phyloP scores from a whole-genome alignment of 352 stramenopile genomes.

The Globisporangium alternatum region DNA sequence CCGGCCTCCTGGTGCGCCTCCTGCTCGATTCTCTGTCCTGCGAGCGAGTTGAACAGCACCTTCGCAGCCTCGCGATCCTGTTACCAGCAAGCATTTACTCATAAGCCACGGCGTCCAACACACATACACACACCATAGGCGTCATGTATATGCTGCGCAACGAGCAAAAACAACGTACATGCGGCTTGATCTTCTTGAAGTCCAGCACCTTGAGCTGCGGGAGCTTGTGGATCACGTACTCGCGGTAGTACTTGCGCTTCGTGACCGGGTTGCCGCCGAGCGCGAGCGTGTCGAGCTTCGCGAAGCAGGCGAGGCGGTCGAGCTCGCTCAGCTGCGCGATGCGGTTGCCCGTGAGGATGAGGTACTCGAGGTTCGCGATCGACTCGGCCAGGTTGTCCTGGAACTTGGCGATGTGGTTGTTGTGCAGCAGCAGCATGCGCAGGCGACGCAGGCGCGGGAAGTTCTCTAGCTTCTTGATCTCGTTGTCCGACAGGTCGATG shows the following conservation, averaged over 20 bases:
- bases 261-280: slow-evolving; percentile 88
- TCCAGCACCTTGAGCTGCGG: slow-evolving; percentile 86
- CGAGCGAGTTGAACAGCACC: slow-evolving; percentile 72
- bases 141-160: too few relatives aligned
- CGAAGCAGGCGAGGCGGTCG: slow-evolving; percentile 69
- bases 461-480: slow-evolving; percentile 95
- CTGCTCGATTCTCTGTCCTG: slow-evolving; percentile 60
- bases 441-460: slow-evolving; percentile 87
- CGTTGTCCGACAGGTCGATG: slow-evolving; percentile 94
- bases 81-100: not conserved
- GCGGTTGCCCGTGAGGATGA: slow-evolving; percentile 91
- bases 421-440: slow-evolving; percentile 91
- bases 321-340: slow-evolving; percentile 82
- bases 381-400: slow-evolving; percentile 69
- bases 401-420: slow-evolving; percentile 91
- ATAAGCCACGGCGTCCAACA: not conserved
- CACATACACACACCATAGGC: not conserved
- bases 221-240: slow-evolving; percentile 91
- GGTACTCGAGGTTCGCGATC: slow-evolving; percentile 81
- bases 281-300: slow-evolving; percentile 83
- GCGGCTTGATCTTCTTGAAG: slow-evolving; percentile 79
- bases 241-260: slow-evolving; percentile 89
- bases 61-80: slow-evolving; percentile 76
- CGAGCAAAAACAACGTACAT: slow-evolving; percentile 32
- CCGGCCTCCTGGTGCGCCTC: slow-evolving; percentile 45